Percentiles rank a stretch among this genome's conserved stretches.
These are phyloP conservation scores for Stachybotrys chlorohalonatus DNA, from an alignment of 2,329 filamentous ascomycete species.

Conservation along the genomic window DNA sequence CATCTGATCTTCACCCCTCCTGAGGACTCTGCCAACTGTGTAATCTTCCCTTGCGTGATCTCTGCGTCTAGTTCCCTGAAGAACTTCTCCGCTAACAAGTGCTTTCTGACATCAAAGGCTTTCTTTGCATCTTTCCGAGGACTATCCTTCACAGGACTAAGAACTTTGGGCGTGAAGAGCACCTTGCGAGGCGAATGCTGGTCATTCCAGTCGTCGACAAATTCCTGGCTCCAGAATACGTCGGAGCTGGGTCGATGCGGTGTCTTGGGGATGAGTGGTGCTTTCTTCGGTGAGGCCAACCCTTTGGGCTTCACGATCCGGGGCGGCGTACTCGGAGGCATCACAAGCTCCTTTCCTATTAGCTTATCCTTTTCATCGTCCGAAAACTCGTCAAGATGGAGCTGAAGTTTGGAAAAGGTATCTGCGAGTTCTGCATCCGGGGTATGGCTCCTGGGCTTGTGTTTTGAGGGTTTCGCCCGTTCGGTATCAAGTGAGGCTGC, in stretches of 20 bases:
- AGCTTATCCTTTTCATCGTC: conserved; percentile 9
- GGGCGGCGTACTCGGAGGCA: conserved; percentile 12
- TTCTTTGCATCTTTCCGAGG: conserved; percentile 36
- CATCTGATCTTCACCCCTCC: conserved; percentile 66
- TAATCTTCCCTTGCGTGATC: conserved; percentile 53
- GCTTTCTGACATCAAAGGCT: conserved; percentile 53
- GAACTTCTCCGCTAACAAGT: conserved; percentile 54
- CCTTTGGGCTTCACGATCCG: conserved; percentile 8
- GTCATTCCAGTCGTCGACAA: conserved; percentile 56
- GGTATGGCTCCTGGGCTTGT: background rate
- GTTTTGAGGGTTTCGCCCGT: background rate
- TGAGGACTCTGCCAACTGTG: conserved; percentile 47
- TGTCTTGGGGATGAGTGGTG: conserved; percentile 37
- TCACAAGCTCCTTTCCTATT: conserved; percentile 7
- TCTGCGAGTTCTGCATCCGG: conserved; percentile 11
- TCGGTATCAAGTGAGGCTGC: conserved; percentile 1
- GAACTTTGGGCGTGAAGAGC: conserved; percentile 14
- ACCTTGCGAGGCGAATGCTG: conserved; percentile 44
- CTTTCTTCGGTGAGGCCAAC: conserved; percentile 21
- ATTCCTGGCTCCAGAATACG: conserved; percentile 49
- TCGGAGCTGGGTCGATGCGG: conserved; percentile 46
- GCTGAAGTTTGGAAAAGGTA: conserved; percentile 12
- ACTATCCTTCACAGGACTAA: conserved; percentile 14
- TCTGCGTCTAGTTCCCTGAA: conserved; percentile 57
- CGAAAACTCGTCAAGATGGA: conserved; percentile 13